Conservation (phyloP, 2,329 filamentous ascomycete genomes). For the Thermothelomyces thermophilus region DNA sequence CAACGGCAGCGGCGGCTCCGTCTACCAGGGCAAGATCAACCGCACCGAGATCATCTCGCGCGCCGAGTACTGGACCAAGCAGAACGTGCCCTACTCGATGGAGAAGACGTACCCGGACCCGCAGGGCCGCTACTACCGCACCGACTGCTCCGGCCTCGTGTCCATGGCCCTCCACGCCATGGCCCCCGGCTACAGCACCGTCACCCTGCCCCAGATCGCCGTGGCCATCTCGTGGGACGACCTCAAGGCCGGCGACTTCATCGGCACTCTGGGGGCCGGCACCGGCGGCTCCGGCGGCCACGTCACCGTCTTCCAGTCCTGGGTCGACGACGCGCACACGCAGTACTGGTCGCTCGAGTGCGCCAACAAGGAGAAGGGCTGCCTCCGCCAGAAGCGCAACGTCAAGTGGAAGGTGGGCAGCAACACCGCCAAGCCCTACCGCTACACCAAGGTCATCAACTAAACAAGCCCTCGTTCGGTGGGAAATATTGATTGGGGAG, state of each 20-base stretch:
- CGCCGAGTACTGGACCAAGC: conserved; percentile 10
- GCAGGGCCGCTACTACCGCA: conserved; percentile 15
- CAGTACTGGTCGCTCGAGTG: conserved; percentile 15
- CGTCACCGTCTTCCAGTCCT: conserved; percentile 12
- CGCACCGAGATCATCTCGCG: conserved; percentile 15
- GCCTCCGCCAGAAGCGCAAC: conserved; percentile 9
- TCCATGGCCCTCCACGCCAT: conserved; percentile 16
- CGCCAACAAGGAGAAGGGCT: conserved; percentile 7
- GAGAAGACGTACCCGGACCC: conserved; percentile 8
- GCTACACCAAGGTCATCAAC: conserved; percentile 7
- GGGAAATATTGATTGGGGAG: neutral
- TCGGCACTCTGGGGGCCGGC: conserved; percentile 15
- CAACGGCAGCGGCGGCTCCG: neutral
- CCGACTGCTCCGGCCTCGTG: conserved; percentile 18
- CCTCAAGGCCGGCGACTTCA: conserved; percentile 15
- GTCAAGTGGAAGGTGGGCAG: conserved; percentile 6
- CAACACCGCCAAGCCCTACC: conserved; percentile 15
- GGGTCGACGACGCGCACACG: conserved; percentile 5
- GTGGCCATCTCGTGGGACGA: conserved; percentile 7
- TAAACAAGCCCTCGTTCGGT: too few species aligned
- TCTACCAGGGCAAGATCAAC: conserved; percentile 12
- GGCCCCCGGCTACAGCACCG: conserved; percentile 15
- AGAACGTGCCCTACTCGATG: conserved; percentile 15
- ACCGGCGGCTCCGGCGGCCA: conserved; percentile 14
- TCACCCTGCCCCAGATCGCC: conserved; percentile 9